phyloP scores from a whole-genome alignment of 345 rosid species.

The Cardamine chenopodiifolia region DNA sequence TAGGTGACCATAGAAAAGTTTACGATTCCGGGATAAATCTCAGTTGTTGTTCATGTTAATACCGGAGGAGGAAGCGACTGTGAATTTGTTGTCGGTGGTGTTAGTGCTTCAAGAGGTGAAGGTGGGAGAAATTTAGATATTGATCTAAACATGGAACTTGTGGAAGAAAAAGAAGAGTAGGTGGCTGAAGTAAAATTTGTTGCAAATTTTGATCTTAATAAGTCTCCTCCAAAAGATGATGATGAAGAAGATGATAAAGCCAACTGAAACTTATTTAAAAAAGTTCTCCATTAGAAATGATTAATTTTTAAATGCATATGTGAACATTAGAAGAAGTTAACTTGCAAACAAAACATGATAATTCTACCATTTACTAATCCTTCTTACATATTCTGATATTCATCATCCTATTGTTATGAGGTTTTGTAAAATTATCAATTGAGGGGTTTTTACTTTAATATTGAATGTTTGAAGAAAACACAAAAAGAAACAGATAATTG shows the following conservation, averaged over 20 bases:
- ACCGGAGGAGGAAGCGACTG: too few species aligned
- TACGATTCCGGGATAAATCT: slow-evolving; percentile 17
- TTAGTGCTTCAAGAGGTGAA: background rate
- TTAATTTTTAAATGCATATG: too few species aligned
- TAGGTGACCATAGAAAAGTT: too few species aligned
- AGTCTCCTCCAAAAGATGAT: background rate
- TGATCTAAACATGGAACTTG: too few species aligned
- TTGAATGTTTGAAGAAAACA: background rate
- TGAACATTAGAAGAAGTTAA: too few species aligned
- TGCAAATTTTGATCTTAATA: too few species aligned
- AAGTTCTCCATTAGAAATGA: too few species aligned
- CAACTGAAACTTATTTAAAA: background rate
- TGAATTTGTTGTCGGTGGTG: background rate
- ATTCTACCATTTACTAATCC: background rate
- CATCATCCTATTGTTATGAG: background rate
- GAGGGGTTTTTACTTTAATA: too few species aligned
- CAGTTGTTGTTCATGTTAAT: background rate
- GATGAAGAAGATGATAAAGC: background rate
- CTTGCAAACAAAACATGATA: too few species aligned
- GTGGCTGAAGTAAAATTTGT: too few species aligned
- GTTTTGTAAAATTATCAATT: background rate
- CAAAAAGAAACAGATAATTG: background rate
- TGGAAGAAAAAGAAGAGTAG: too few species aligned
- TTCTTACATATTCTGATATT: background rate
- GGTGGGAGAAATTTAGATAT: too few species aligned